Evolutionary conservation across 2,329 filamentous ascomycete species (phyloP).

Genomic region (Phialocephala subalpina): DNA sequence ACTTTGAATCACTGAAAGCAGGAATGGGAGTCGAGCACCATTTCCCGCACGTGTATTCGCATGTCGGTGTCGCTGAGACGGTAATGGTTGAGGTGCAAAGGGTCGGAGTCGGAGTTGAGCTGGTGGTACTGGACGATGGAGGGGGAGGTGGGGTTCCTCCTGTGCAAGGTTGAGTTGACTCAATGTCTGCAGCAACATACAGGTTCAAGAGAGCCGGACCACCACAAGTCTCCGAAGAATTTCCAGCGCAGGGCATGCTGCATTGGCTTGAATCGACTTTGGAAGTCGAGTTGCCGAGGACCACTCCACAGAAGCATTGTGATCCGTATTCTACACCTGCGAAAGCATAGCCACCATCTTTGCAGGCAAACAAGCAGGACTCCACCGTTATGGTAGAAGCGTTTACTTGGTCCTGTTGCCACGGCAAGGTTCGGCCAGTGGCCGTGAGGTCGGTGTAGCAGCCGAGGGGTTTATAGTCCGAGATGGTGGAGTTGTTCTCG

Average conservation of each 20-base stretch:
- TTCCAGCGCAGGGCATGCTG: constrained; percentile 39
- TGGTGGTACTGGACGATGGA: constrained; percentile 9
- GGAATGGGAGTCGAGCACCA: constrained; percentile 61
- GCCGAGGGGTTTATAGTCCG: constrained; percentile 43
- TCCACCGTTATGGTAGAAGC: constrained; percentile 42
- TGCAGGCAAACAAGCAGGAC: constrained; percentile 48
- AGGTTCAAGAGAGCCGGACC: constrained; percentile 43
- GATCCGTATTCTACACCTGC: constrained; percentile 48
- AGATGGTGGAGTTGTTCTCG: constrained; percentile 37
- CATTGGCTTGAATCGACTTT: constrained; percentile 23
- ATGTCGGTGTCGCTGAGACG: constrained; percentile 50
- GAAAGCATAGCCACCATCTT: constrained; percentile 44
- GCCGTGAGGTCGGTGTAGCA: constrained; percentile 49
- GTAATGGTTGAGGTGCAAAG: constrained; percentile 47
- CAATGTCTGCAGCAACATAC: constrained; percentile 55
- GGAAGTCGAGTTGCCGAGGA: constrained; percentile 41
- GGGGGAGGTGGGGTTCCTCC: constrained; percentile 11
- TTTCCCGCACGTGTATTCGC: constrained; percentile 61
- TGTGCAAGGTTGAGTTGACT: constrained; percentile 57
- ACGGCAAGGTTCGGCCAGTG: constrained; percentile 35
- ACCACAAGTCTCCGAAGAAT: constrained; percentile 45
- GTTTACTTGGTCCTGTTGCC: constrained; percentile 43
- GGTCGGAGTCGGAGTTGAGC: constrained; percentile 30
- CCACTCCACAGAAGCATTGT: constrained; percentile 50
- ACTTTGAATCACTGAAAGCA: constrained; percentile 51